Evolutionary conservation across 495 filamentous ascomycete species (phyloP), one percentile per base, ranked within the genome.

Genomic region (Chaetomium cochliodes): DNA sequence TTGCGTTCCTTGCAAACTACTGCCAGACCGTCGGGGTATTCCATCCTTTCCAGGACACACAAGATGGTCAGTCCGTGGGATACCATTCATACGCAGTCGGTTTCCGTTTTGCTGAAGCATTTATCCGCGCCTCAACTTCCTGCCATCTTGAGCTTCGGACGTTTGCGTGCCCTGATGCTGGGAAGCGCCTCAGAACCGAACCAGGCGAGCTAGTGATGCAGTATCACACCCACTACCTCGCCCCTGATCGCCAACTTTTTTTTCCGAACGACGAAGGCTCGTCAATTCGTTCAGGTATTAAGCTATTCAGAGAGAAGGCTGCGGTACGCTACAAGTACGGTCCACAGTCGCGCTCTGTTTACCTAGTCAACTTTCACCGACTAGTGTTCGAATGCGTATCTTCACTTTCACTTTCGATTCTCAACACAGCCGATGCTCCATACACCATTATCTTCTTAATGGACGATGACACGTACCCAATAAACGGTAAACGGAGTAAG

Each of bases 381-480:
- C 3, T 23, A 23, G 5, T 41, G 2, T 1, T 56, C 9, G 18
- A 39, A 22, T 6, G 30, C 28, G 16, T 39, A 8, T 56, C 16
- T 13, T 56, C 53, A 23, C 6, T 23, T 41, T 56, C 33, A 7
- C 16, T 56, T 1, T 39, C 30, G 1, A 41, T 56, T 4, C 30
- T 56, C 18, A 56, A 56, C 53, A 56, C 53, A 2, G 20, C 23
- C 18, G n/a, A 56, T 13, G 53, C 53, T 2, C 53, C 53, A 9
- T 56, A 39, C 33, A 22, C 53, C 30, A 25, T 42, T n/a, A 15
- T 56, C 22, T 4, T 56, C 16, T 23, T 56, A 7, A 12, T 8
- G 2, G 53, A 56, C 53, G 22, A 23, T 4, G 30, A 5, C 53
- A 23, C 3, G 18, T 1, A 41, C 23, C 22, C 22, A 9, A 16